Conservation (phyloP, 2,329 filamentous ascomycete species). For the Ceratocystis alfenasii region DNA sequence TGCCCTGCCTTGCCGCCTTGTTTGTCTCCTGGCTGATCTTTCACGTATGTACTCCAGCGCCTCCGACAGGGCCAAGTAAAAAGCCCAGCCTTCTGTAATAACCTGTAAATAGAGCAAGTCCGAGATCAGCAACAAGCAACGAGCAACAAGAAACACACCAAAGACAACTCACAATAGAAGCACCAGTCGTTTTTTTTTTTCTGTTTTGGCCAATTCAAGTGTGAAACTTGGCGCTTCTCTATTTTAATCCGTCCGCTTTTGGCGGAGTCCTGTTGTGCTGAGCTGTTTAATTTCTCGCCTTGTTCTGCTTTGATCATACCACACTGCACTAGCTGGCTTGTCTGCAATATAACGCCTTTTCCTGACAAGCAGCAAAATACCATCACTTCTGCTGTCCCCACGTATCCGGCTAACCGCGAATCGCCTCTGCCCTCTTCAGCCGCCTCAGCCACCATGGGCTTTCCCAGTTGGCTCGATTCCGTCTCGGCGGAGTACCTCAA, state of each 20-base stretch:
- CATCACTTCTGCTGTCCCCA: background rate
- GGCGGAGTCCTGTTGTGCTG: background rate
- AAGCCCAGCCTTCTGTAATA: conserved; percentile 1
- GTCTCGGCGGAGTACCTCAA: conserved; percentile 27
- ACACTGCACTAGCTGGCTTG: background rate
- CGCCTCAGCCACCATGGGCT: background rate
- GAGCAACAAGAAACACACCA: background rate
- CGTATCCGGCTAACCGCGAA: background rate
- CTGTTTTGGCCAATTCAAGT: too few relatives aligned
- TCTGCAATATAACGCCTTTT: background rate
- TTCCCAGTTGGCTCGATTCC: conserved; percentile 23
- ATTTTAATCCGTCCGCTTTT: background rate
- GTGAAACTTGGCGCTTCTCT: background rate
- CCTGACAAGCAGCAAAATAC: background rate
- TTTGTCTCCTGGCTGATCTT: background rate
- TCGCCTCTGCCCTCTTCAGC: background rate
- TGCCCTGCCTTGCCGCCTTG: background rate
- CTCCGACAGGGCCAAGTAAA: background rate
- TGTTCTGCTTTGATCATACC: background rate
- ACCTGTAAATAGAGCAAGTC: background rate
- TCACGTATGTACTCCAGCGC: background rate
- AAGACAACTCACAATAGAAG: background rate
- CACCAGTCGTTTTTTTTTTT: too few relatives aligned
- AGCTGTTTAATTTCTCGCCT: background rate
- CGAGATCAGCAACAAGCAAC: background rate